Evolutionary conservation across 495 filamentous ascomycete genomes (phyloP).

Genomic region (Aspergillus diversus): DNA sequence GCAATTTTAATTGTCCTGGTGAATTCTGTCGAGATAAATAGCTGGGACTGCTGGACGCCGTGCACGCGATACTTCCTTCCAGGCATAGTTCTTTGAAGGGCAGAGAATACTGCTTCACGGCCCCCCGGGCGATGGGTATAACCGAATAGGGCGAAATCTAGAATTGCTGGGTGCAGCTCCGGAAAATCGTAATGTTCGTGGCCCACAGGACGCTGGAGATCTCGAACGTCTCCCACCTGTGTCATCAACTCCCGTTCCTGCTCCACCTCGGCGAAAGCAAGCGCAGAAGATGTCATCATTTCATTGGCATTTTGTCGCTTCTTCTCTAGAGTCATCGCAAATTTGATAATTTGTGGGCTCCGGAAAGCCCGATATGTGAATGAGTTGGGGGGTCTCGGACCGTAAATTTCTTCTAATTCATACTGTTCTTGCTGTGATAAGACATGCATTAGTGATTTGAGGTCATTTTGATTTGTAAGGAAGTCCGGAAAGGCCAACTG

Average conservation of each 20-base stretch:
- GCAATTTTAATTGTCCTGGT: conserved; percentile 41
- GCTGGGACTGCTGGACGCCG: conserved; percentile 19
- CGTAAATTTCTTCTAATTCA: too few relatives aligned
- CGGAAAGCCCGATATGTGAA: too few relatives aligned
- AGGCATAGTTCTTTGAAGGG: conserved; percentile 34
- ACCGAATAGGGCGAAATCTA: conserved; percentile 29
- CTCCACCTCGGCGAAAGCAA: conserved; percentile 56
- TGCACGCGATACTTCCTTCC: conserved; percentile 38
- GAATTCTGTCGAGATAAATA: conserved; percentile 49
- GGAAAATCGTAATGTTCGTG: conserved; percentile 38
- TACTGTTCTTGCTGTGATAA: conserved; percentile 31
- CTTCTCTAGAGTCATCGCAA: conserved; percentile 23
- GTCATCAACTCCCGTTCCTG: conserved; percentile 46
- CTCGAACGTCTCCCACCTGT: conserved; percentile 38
- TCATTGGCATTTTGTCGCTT: conserved; percentile 2
- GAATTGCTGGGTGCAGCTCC: conserved; percentile 52
- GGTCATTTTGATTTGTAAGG: conserved; percentile 19
- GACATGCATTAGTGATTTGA: conserved; percentile 35
- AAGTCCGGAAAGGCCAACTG: conserved; percentile 32
- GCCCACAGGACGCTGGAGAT: conserved; percentile 40
- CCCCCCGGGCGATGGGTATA: conserved; percentile 46
- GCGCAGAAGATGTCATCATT: conserved; percentile 22
- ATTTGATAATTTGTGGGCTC: too few relatives aligned
- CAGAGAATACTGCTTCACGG: conserved; percentile 29
- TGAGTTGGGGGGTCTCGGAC: too few relatives aligned